These are phyloP conservation scores for Multifurca ochricompacta DNA, from an alignment of 768 basidiomycete genomes.

Conservation along the genomic window DNA sequence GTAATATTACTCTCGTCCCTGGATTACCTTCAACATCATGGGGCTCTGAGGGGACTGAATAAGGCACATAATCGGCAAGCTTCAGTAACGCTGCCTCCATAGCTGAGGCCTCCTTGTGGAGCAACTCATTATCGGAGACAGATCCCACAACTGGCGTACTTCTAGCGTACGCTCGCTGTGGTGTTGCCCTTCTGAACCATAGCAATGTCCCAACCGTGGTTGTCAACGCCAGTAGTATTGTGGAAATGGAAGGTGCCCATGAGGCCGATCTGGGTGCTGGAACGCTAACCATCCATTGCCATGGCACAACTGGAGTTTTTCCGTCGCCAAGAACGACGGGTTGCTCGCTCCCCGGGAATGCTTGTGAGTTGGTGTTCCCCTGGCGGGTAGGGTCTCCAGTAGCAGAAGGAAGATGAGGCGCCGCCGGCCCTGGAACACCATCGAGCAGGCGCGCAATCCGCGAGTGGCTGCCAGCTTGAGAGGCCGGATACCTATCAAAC, in stretches of 20 bases:
- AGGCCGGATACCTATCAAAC: slow-evolving; percentile 53
- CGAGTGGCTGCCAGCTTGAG: slow-evolving; percentile 39
- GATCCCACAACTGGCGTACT: neutral
- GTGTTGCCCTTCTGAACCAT: slow-evolving; percentile 4
- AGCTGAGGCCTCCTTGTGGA: neutral
- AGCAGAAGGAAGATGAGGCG: neutral
- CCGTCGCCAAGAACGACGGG: neutral
- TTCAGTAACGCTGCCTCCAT: neutral
- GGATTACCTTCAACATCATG: neutral
- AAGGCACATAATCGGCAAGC: neutral
- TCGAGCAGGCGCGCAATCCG: slow-evolving; percentile 48
- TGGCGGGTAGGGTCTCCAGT: slow-evolving; percentile 28
- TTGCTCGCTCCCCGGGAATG: neutral
- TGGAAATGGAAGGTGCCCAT: slow-evolving; percentile 4
- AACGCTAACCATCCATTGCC: slow-evolving; percentile 5
- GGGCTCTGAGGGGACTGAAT: neutral
- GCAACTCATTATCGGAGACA: neutral
- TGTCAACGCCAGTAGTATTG: slow-evolving; percentile 5
- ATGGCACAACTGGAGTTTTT: neutral
- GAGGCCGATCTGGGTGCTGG: neutral
- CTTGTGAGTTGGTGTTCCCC: slow-evolving; percentile 17
- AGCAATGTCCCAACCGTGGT: neutral
- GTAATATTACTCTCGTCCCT: neutral
- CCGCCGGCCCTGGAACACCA: slow-evolving; percentile 35
- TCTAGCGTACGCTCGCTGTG: neutral